These are phyloP conservation scores for Aspergillus vadensis DNA, from an alignment of 2,329 filamentous ascomycete genomes.

Conservation along the genomic window DNA sequence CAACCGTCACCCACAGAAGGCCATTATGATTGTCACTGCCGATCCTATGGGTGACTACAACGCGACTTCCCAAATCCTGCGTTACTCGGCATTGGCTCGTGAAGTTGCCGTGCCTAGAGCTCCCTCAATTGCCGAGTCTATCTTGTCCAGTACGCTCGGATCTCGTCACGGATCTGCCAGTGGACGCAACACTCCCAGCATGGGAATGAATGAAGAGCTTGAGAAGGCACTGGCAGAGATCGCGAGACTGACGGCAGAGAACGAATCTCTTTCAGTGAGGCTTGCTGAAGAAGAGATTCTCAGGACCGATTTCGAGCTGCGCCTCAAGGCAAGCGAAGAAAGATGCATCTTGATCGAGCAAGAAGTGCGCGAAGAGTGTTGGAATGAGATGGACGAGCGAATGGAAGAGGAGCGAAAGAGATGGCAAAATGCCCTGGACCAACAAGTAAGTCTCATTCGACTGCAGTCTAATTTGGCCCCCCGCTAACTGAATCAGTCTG, in stretches of 20 bases:
- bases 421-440: slow-evolving; percentile 78
- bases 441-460: slow-evolving; percentile 57
- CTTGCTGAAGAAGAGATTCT: slow-evolving; percentile 71
- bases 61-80: slow-evolving; percentile 90
- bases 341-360: slow-evolving; percentile 75
- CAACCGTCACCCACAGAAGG: slow-evolving; percentile 75
- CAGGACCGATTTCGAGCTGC: slow-evolving; percentile 71
- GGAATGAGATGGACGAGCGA: slow-evolving; percentile 77
- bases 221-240: slow-evolving; percentile 82
- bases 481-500: too few species aligned
- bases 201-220: slow-evolving; percentile 64
- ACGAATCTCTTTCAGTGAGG: slow-evolving; percentile 71
- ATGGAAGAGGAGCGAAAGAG: slow-evolving; percentile 73
- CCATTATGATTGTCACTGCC: slow-evolving; percentile 94
- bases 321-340: slow-evolving; percentile 65
- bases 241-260: slow-evolving; percentile 72
- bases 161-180: slow-evolving; percentile 39
- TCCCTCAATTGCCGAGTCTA: slow-evolving; percentile 76
- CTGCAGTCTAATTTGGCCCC: not conserved
- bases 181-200: slow-evolving; percentile 48
- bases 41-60: slow-evolving; percentile 94
- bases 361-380: slow-evolving; percentile 85
- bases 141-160: slow-evolving; percentile 46
- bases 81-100: slow-evolving; percentile 88
- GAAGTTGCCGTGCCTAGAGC: slow-evolving; percentile 91